These are phyloP conservation scores for Boletus sensibilis DNA, from an alignment of 768 basidiomycete genomes.

Conservation along the genomic window DNA sequence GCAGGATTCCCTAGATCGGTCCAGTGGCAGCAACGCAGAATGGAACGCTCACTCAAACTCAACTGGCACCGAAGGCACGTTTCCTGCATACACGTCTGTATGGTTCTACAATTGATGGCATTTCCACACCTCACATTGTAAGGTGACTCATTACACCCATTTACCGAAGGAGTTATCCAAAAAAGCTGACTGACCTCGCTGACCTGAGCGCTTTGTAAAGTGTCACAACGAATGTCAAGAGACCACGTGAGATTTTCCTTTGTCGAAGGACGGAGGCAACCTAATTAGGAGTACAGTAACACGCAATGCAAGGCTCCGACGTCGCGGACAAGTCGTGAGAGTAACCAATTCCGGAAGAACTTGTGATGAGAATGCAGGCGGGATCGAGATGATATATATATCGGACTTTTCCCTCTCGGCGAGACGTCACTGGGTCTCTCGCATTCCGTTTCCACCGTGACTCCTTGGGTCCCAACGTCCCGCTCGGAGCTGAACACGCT, in stretches of 20 bases:
- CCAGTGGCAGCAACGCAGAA: no score
- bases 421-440: background rate
- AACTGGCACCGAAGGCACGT: no score
- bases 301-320: background rate
- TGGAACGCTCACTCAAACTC: no score
- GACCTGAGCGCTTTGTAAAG: constrained; percentile 5
- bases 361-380: background rate
- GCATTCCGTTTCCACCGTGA: background rate
- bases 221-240: background rate
- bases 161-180: no score
- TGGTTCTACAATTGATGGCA: no score
- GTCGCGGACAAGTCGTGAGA: background rate
- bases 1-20: no score
- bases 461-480: background rate
- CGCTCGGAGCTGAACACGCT: background rate
- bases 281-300: background rate
- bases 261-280: background rate
- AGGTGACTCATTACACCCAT: no score
- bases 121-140: no score
- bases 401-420: background rate
- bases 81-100: no score
- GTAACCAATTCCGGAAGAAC: background rate
- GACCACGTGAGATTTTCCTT: background rate
- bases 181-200: background rate
- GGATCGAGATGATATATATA: background rate